Percentiles rank a stretch among this genome's conserved stretches.
Evolutionary conservation across 108 stramenopile genomes (phyloP).

Genomic region (Mayamaea pseudoterrestris): DNA sequence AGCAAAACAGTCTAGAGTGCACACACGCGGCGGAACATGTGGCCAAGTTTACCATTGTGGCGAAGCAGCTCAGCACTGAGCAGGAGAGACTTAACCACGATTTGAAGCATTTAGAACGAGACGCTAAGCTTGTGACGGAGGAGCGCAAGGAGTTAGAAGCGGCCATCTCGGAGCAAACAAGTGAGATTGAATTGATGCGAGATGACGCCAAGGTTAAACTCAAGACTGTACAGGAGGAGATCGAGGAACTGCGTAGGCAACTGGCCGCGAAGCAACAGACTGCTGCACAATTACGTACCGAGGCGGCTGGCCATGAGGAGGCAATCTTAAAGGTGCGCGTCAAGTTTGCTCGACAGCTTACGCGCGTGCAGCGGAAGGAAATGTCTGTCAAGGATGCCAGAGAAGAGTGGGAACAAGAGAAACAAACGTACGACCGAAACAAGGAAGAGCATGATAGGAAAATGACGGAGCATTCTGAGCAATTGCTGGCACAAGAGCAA

Average conservation of each 20-base stretch:
- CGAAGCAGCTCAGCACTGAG: conserved; percentile 60
- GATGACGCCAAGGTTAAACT: conserved; percentile 48
- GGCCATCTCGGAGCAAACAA: conserved; percentile 63
- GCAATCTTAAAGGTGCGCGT: conserved; percentile 46
- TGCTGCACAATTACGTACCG: conserved; percentile 42
- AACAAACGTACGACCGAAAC: conserved; percentile 31
- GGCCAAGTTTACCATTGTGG: conserved; percentile 44
- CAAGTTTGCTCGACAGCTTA: conserved; percentile 67
- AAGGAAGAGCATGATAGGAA: conserved; percentile 57
- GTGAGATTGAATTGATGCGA: conserved; percentile 45
- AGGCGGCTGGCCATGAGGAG: conserved; percentile 47
- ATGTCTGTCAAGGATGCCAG: conserved; percentile 49
- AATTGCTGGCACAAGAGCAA: conserved; percentile 40
- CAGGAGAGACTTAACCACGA: conserved; percentile 59
- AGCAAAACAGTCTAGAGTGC: conserved; percentile 24
- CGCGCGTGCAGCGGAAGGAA: conserved; percentile 68
- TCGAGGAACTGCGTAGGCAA: conserved; percentile 52
- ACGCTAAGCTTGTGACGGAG: conserved; percentile 53
- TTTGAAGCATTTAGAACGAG: conserved; percentile 69
- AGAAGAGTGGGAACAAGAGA: conserved; percentile 64
- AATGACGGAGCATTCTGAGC: conserved; percentile 61
- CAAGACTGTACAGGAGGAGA: conserved; percentile 37
- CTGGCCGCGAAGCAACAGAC: conserved; percentile 36
- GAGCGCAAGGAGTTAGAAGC: conserved; percentile 65
- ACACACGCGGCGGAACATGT: conserved; percentile 17